Percentiles rank a stretch among this genome's conserved stretches.
phyloP scores from a whole-genome alignment of 2,329 filamentous ascomycete species.

The Aspergillus piperis region DNA sequence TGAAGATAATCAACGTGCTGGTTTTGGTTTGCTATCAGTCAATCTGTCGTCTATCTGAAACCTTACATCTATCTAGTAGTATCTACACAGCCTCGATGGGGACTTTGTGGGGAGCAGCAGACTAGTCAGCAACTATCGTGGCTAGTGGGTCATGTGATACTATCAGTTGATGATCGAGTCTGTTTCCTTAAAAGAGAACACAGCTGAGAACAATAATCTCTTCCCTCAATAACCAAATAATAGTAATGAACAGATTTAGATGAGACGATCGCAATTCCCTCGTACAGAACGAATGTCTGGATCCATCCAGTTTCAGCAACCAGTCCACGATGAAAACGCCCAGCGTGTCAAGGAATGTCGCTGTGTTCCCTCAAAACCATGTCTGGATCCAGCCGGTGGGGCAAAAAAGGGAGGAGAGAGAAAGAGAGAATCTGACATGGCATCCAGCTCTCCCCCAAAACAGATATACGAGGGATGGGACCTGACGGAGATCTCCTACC shows the following conservation, averaged over 20 bases:
- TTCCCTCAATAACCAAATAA: neutral
- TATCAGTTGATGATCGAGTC: no score
- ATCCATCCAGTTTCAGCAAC: neutral
- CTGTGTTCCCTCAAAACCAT: neutral
- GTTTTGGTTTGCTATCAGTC: neutral
- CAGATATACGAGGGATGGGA: neutral
- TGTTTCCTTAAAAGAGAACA: neutral
- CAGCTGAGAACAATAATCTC: neutral
- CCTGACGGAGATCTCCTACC: neutral
- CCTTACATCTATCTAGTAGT: neutral
- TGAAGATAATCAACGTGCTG: neutral
- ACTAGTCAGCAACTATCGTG: neutral
- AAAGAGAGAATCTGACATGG: neutral
- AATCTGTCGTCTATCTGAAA: neutral
- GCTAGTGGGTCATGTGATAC: neutral
- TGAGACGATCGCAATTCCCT: neutral
- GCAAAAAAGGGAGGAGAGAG: neutral
- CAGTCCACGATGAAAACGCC: neutral
- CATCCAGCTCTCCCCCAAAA: neutral
- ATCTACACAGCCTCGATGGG: slow-evolving; percentile 1
- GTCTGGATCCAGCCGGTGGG: neutral
- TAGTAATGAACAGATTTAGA: neutral
- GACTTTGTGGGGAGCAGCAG: neutral
- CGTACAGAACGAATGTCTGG: neutral
- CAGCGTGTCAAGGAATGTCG: neutral